These are phyloP conservation scores for Pezizomycotina sp. DNA, from an alignment of 2,329 filamentous ascomycete species.

Conservation along the genomic window DNA sequence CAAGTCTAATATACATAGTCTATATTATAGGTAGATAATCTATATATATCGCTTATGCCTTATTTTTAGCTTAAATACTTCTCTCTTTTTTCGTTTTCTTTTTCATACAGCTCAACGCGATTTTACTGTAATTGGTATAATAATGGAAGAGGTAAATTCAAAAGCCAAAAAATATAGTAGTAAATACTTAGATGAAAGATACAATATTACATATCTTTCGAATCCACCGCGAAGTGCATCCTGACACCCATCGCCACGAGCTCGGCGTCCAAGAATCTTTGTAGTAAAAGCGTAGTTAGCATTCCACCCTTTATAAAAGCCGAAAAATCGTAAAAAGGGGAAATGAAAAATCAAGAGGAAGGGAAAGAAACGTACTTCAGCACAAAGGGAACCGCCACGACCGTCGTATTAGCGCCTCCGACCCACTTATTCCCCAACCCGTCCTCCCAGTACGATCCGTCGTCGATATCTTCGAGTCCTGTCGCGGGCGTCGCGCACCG, in stretches of 20 bases:
- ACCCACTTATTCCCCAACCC: constrained; percentile 67
- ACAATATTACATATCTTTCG: too few species aligned
- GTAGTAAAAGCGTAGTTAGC: constrained; percentile 12
- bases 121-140: too few species aligned
- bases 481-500: constrained; percentile 52
- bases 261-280: constrained; percentile 63
- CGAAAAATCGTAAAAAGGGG: not conserved
- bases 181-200: too few species aligned
- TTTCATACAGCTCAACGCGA: too few species aligned
- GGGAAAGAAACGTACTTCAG: constrained; percentile 42
- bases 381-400: constrained; percentile 84
- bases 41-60: too few species aligned
- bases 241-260: constrained; percentile 90
- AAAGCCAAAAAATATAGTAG: too few species aligned
- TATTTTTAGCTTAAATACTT: too few species aligned
- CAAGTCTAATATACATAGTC: too few species aligned
- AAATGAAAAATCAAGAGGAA: not conserved
- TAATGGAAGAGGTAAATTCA: too few species aligned
- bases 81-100: too few species aligned
- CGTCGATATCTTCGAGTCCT: constrained; percentile 45
- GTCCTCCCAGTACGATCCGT: constrained; percentile 74
- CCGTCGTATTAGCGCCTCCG: constrained; percentile 76
- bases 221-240: constrained; percentile 82
- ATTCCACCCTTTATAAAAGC: not conserved
- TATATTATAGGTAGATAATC: too few species aligned